Evolutionary conservation across 2,329 filamentous ascomycete genomes (phyloP).

Genomic region (Ascochyta koolunga): DNA sequence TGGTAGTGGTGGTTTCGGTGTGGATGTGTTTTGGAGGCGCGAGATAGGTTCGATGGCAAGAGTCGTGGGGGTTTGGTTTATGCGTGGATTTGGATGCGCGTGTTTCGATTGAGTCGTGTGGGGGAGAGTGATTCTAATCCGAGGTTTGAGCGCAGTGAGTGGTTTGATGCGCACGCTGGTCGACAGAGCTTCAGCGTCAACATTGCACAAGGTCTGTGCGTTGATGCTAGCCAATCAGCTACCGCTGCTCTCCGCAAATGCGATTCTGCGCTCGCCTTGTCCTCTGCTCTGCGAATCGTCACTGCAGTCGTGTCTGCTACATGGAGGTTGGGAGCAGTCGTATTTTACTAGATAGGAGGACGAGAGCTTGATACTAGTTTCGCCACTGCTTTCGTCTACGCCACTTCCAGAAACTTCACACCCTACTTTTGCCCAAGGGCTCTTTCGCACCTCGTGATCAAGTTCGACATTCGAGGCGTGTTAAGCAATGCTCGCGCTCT

Average conservation of each 20-base stretch:
- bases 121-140: too few relatives aligned
- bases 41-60: not conserved
- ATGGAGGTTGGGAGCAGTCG: too few relatives aligned
- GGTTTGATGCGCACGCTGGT: not conserved
- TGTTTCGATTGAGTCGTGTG: not conserved
- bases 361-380: too few relatives aligned
- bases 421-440: not conserved
- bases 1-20: not conserved
- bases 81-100: not conserved
- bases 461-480: not conserved
- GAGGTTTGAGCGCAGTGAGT: not conserved
- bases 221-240: not conserved
- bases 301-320: not conserved
- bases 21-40: not conserved
- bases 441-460: not conserved
- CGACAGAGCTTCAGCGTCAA: slow-evolving; percentile 2
- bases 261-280: not conserved
- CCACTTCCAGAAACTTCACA: too few relatives aligned
- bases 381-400: too few relatives aligned
- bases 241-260: not conserved
- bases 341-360: too few relatives aligned
- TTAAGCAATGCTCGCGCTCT: not conserved
- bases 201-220: slow-evolving; percentile 6
- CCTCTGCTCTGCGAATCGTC: not conserved
- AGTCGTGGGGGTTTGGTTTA: not conserved